Percentiles rank a stretch among this genome's conserved stretches.
Conservation (phyloP, 176 grass and related monocot genomes). For the Avena sativa region DNA sequence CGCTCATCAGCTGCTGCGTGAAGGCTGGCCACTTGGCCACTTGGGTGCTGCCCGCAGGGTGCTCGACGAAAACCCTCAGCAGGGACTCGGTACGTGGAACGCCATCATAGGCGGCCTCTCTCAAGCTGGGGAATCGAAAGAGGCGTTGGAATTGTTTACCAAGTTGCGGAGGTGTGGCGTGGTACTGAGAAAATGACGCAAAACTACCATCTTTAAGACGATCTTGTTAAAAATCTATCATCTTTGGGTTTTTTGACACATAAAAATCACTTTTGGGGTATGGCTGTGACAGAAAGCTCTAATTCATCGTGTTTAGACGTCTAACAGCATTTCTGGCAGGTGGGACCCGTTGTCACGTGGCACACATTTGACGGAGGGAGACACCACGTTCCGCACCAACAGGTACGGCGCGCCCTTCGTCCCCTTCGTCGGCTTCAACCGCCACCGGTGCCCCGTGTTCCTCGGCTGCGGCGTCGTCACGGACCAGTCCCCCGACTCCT, state of each 20-base stretch:
- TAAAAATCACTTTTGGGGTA: too few species aligned
- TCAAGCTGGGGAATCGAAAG: slow-evolving; percentile 24
- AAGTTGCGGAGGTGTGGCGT: slow-evolving; percentile 34
- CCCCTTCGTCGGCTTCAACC: slow-evolving; percentile 36
- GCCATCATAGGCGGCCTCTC: slow-evolving; percentile 44
- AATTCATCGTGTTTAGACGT: too few species aligned
- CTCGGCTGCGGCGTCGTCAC: slow-evolving; percentile 11
- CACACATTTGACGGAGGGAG: background rate
- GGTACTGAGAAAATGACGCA: too few species aligned
- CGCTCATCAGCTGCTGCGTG: slow-evolving; percentile 38
- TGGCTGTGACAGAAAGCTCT: too few species aligned
- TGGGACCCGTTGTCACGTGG: too few species aligned
- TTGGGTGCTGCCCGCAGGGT: slow-evolving; percentile 31
- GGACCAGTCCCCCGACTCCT: background rate
- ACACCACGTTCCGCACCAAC: slow-evolving; percentile 39
- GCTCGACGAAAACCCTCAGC: slow-evolving; percentile 53
- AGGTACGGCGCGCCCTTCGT: slow-evolving; percentile 16
- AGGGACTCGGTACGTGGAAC: slow-evolving; percentile 52
- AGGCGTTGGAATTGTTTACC: slow-evolving; percentile 41
- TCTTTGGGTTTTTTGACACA: too few species aligned
- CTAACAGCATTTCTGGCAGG: too few species aligned
- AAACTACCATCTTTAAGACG: too few species aligned
- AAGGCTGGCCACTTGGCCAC: slow-evolving; percentile 30
- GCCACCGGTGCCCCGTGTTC: background rate
- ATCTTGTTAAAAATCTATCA: too few species aligned